Evolutionary conservation across 148 eudicot species (phyloP).

Genomic region (Rhododendron williamsianum): DNA sequence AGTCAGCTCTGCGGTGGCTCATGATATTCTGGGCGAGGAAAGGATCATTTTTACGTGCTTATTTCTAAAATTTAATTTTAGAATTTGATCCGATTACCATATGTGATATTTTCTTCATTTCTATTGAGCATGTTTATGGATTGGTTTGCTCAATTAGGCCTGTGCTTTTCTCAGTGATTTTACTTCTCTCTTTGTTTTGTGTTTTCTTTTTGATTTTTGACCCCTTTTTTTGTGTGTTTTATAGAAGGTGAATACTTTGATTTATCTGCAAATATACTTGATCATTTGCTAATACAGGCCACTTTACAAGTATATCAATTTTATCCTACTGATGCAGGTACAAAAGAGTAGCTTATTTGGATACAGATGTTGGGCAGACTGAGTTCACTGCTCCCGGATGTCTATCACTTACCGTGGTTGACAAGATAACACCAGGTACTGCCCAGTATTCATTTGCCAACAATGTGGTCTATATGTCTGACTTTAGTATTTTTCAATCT

Average conservation of each 20-base stretch:
- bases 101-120: background rate
- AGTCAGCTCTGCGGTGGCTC: background rate
- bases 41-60: background rate
- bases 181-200: background rate
- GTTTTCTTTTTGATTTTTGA: background rate
- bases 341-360: conserved; percentile 74
- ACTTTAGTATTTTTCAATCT: background rate
- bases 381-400: conserved; percentile 96
- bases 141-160: background rate
- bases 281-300: background rate
- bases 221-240: background rate
- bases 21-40: background rate
- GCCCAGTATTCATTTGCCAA: background rate
- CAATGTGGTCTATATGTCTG: background rate
- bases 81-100: background rate
- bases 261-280: background rate
- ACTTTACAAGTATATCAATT: background rate
- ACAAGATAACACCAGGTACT: conserved; percentile 70
- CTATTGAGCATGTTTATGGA: background rate
- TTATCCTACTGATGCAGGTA: conserved; percentile 36
- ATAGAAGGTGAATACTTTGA: background rate
- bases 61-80: background rate
- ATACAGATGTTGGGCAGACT: conserved; percentile 97
- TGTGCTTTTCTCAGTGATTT: background rate
- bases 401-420: conserved; percentile 67